Evolutionary conservation across 768 basidiomycete genomes (phyloP).

Genomic region (Leucosporidium creatinivorum): DNA sequence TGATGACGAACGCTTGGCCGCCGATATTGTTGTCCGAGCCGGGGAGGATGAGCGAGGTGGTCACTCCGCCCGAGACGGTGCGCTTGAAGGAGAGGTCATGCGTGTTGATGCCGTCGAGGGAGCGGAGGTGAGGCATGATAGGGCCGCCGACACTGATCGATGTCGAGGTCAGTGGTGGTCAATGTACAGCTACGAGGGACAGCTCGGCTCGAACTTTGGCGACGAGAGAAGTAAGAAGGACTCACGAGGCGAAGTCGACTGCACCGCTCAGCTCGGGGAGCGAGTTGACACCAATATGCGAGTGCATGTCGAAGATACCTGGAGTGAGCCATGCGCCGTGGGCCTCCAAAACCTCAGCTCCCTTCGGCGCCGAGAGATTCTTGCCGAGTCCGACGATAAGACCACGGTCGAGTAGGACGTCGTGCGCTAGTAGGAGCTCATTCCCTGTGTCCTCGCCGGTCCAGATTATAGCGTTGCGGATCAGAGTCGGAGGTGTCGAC

Average conservation of each 20-base stretch:
- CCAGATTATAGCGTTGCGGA: slow-evolving; percentile 71
- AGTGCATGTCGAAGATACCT: slow-evolving; percentile 48
- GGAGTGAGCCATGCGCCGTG: slow-evolving; percentile 65
- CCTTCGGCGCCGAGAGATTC: slow-evolving; percentile 54
- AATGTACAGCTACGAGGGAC: too few species aligned
- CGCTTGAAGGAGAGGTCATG: slow-evolving; percentile 67
- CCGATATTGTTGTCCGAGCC: slow-evolving; percentile 53
- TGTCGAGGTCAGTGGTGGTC: too few species aligned
- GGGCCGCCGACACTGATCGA: neutral
- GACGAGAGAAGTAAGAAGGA: neutral
- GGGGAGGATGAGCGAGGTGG: slow-evolving; percentile 71
- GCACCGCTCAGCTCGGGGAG: slow-evolving; percentile 51
- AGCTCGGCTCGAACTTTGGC: neutral
- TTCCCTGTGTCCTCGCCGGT: slow-evolving; percentile 59
- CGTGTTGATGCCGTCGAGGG: slow-evolving; percentile 76
- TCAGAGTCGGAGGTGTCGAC: slow-evolving; percentile 52
- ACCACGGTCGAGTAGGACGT: slow-evolving; percentile 59
- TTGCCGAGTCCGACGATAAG: slow-evolving; percentile 55
- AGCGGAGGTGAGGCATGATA: slow-evolving; percentile 57
- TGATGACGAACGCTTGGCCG: slow-evolving; percentile 72
- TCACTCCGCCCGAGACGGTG: slow-evolving; percentile 78
- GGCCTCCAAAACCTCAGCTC: slow-evolving; percentile 52
- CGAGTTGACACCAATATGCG: slow-evolving; percentile 68
- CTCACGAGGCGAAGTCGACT: slow-evolving; percentile 55
- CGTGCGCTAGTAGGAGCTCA: slow-evolving; percentile 52